Conservation (phyloP, 1,284 basidiomycete genomes). For the Mycena sp. region DNA sequence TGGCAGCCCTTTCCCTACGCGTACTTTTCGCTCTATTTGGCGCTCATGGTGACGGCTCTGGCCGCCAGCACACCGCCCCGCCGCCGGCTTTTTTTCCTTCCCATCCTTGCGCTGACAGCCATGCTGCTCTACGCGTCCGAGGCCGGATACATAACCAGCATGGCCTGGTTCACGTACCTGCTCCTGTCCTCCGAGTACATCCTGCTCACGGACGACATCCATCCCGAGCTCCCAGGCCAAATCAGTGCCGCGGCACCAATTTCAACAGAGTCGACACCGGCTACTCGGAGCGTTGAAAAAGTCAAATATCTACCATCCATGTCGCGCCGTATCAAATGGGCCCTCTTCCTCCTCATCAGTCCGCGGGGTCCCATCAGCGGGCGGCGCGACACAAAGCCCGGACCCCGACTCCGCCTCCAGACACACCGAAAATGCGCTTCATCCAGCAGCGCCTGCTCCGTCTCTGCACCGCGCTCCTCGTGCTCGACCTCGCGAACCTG, state of each 20-base stretch:
- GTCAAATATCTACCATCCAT: background rate
- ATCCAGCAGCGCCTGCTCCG: background rate
- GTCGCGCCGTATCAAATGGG: constrained; percentile 18
- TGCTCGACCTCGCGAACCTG: constrained; percentile 18
- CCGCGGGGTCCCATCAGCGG: constrained; percentile 16
- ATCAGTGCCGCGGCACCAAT: too few species aligned
- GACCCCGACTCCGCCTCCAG: background rate
- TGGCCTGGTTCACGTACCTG: constrained; percentile 11
- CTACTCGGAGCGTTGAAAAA: background rate
- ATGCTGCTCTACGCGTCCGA: constrained; percentile 8
- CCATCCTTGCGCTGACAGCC: constrained; percentile 16
- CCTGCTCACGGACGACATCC: constrained; percentile 24
- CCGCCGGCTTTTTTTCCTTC: constrained; percentile 9
- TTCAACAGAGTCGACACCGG: background rate
- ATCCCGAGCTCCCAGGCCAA: constrained; percentile 20
- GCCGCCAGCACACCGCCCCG: background rate
- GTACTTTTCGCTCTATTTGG: background rate
- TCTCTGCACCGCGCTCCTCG: background rate
- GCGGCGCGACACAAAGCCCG: constrained; percentile 5
- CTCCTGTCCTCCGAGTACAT: constrained; percentile 22
- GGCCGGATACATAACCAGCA: constrained; percentile 19
- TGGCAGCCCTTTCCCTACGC: background rate
- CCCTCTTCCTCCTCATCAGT: background rate
- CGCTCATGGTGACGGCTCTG: background rate
- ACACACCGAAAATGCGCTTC: background rate